Evolutionary conservation across 2,329 filamentous ascomycete species (phyloP), one percentile per base, ranked within the genome.

Genomic region (Penicillium sclerotiorum): DNA sequence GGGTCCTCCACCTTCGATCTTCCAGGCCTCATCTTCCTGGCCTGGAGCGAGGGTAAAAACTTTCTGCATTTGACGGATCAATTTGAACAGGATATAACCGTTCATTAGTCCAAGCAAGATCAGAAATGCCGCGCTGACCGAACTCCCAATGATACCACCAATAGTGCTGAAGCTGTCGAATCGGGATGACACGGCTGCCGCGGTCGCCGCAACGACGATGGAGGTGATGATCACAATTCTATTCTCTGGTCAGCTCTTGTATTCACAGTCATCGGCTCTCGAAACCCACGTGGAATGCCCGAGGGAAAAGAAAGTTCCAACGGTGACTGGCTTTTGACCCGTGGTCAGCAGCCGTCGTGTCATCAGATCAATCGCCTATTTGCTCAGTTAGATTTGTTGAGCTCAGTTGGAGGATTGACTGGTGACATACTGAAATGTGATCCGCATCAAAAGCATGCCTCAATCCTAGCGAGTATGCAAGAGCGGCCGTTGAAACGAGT

Each of bases 361-460:
- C 86, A 95, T 95, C 30, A 97, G 81, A 72, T 97, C 93, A 63
- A 97, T 99, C 56, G 92, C 93, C 61, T 80, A 38, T 11, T 49
- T 73, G 63, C 81, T 82, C 69, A 51, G 61, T 44, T 22, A n/a
- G n/a, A n/a, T n/a, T n/a, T n/a, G n/a, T n/a, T n/a, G n/a, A n/a
- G n/a, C n/a, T n/a, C n/a, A n/a, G n/a, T n/a, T n/a, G n/a, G n/a
- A n/a, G n/a, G n/a, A n/a, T n/a, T n/a, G n/a, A n/a, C n/a, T n/a
- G 8, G 15, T 17, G 8, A 49, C 62, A 33, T 69, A 80, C 78
- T 33, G 83, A 85, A 57, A 89, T 89, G 66, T 97, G 94, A 72
- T 97, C 93, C n/a, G 93, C 94, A 65, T 97, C 94, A 37, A 97
- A 83, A n/a, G 93, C 93, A 77, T 97, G 93, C 35, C 93, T 87